Base-by-base conservation (phyloP, 192 early-diverging fungal species). In the Kappamyces sp. region DNA sequence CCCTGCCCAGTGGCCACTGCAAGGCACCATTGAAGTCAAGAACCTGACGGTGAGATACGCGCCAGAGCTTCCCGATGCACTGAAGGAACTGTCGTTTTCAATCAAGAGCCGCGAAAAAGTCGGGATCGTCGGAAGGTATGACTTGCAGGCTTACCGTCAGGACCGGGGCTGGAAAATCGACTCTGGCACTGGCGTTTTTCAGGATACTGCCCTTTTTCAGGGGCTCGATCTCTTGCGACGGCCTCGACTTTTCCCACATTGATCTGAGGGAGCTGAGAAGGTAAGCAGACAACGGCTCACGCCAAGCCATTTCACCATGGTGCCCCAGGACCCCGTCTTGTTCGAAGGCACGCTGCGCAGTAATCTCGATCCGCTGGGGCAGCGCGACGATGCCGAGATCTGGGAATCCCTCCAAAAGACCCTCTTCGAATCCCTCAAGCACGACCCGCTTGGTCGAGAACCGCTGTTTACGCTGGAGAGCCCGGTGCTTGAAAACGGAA, bases 111-210 rank as follows among this genome's bases (percentile, higher is more conserved):
- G 63, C 4, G 77, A 81, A 48, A 78, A 72, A 37, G 57, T 79
- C 68, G 75, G 78, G 30, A 68, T 77, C 6, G 66, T 48, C 53
- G 68, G 3, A 75, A 74, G 31, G 54, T 14, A 2, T 2, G 31
- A n/a, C 22, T 45, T 12, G 12, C 12, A 22, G 43, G 22, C 38
- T 81, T 76, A 59, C n/a, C 54, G 41, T 62, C 8, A 67, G 78
- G 46, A 86, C 79, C 32, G 91, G 88, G 37, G 87, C 87, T 14
- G 85, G 85, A 15, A 90, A 89, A 48, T 84, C 84, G 8, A 76
- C 85, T 2, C 60, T 89, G 32, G 65, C 73, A 11, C 61, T 86
- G 47, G 76, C 79, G 4, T 71, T 91, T 22, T 88, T 90, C 66
- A 75, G 88, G 0, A 75, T 90, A 31, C 69, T 85, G 0, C 77